Conservation (phyloP, 495 filamentous ascomycete species). For the Aspergillus conjunctus region DNA sequence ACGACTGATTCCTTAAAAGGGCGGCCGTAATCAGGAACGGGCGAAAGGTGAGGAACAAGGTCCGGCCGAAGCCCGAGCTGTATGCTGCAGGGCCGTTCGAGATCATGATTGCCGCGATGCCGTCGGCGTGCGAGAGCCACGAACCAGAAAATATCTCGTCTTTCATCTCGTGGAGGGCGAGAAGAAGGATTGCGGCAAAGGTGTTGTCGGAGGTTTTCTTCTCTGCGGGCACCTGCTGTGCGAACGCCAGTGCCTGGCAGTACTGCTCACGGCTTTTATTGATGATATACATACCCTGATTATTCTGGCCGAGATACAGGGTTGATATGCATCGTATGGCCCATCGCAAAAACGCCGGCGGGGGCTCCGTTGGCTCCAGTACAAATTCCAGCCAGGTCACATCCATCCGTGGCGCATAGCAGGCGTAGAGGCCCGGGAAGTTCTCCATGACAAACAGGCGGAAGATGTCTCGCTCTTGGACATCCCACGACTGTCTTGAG, state of each 20-base stretch:
- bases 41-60: not conserved
- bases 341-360: not conserved
- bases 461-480: not conserved
- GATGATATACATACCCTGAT: not conserved
- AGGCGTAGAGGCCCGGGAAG: not conserved
- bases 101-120: not conserved
- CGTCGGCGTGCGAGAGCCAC: not conserved
- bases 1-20: not conserved
- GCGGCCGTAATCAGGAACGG: not conserved
- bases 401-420: not conserved
- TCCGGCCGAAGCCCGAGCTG: not conserved
- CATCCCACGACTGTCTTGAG: not conserved
- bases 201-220: not conserved
- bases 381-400: not conserved
- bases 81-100: not conserved
- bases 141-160: not conserved
- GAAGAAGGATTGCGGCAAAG: not conserved
- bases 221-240: too few species aligned
- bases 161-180: not conserved
- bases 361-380: not conserved
- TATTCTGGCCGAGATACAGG: not conserved
- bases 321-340: not conserved
- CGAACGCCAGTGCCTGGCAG: not conserved
- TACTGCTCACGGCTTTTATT: not conserved
- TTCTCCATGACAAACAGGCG: not conserved